Evolutionary conservation across 1,284 basidiomycete species (phyloP), one percentile per base, ranked within the genome.

Genomic region (Papiliotrema nemorosa): DNA sequence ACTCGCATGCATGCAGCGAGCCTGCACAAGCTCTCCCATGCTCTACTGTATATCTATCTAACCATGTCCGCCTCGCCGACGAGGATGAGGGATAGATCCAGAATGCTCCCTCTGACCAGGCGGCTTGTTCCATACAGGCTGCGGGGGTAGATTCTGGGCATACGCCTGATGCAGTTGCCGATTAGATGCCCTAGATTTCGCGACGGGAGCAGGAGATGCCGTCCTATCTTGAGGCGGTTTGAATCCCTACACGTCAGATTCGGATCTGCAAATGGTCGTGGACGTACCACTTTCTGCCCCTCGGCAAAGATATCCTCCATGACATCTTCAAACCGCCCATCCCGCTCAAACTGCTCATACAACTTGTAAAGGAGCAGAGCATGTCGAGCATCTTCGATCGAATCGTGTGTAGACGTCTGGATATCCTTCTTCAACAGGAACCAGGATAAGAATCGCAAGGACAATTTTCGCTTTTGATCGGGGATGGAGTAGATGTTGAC

Each of bases 361-460:
- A 86, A 82, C 67, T 90, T 86, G 76, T 89, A 98, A 29, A 98
- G 77, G 56, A 85, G 80, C 44, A 97, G 76, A 0, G 94, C 92
- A 9, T 90, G 90, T 18, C 84, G 81, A 0, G 94, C 92, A 69
- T 98, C 96, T 73, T 93, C 89, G 63, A 98, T 97, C 16, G 91
- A 97, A 75, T 98, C 94, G 70, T 98, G 94, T 7, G 86, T 87
- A 16, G 90, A 88, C 5, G 82, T 86, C 73, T 98, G 96, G 53
- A 98, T 98, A 63, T 88, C 85, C 66, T 90, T 84, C 55, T 88
- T 82, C 16, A 98, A 78, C 29, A 98, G 79, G 69, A 88, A 91
- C 90, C 91, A 98, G 0, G 90, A 84, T 16, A 99, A 79, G 77
- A 97, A 98, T 4, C 90, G 83, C n/a, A 98, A 78, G 0, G 91